Conservation (phyloP, 1,284 basidiomycete genomes). For the Melampsora abietis-canadensis region DNA sequence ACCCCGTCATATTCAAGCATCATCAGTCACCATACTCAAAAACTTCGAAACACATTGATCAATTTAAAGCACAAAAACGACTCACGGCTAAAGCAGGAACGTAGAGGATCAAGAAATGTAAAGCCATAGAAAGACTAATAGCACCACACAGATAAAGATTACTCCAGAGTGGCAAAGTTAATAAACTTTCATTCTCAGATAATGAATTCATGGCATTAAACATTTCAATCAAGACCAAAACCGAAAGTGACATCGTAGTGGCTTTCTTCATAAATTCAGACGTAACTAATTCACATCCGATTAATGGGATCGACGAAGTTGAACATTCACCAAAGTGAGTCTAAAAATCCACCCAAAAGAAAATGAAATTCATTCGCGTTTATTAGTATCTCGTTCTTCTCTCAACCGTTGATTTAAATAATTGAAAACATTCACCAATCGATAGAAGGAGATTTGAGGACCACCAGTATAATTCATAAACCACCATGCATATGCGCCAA, state of each 20-base stretch:
- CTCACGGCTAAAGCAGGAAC: slow-evolving; percentile 86
- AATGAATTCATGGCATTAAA: slow-evolving; percentile 99
- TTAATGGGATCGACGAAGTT: slow-evolving; percentile 61
- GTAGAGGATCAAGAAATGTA: slow-evolving; percentile 92
- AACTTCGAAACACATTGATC: no score
- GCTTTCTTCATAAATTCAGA: slow-evolving; percentile 78
- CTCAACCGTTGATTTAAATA: not conserved
- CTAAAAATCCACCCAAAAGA: slow-evolving; percentile 56
- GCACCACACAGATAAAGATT: slow-evolving; percentile 87
- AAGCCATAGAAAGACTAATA: slow-evolving; percentile 79
- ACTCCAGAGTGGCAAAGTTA: slow-evolving; percentile 84
- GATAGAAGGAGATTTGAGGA: slow-evolving; percentile 86
- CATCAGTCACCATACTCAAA: slow-evolving; percentile 7
- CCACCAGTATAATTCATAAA: slow-evolving; percentile 85
- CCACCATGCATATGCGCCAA: slow-evolving; percentile 98
- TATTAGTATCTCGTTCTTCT: not conserved
- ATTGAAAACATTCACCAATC: slow-evolving; percentile 67
- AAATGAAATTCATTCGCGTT: slow-evolving; percentile 1
- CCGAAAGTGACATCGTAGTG: slow-evolving; percentile 91
- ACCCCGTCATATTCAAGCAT: slow-evolving; percentile 41
- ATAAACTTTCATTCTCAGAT: slow-evolving; percentile 91
- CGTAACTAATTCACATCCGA: slow-evolving; percentile 91
- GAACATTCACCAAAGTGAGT: slow-evolving; percentile 92
- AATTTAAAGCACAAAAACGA: slow-evolving; percentile 45
- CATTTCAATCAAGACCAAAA: slow-evolving; percentile 93